Conservation (phyloP, 2,329 filamentous ascomycete species). For the Thelonectria discophora region DNA sequence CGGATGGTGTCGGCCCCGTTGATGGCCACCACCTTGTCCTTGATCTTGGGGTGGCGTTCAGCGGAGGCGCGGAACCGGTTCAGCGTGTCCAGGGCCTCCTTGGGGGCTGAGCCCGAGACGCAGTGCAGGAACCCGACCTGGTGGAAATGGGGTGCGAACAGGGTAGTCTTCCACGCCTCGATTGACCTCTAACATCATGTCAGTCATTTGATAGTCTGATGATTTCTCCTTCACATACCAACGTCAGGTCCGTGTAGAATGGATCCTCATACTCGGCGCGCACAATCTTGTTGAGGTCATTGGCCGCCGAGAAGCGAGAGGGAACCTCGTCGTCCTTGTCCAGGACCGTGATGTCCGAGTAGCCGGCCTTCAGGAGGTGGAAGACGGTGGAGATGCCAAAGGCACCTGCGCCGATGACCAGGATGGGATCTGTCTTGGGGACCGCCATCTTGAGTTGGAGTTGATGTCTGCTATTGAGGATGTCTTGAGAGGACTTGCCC, state of each 20-base stretch:
- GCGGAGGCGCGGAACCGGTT: constrained; percentile 53
- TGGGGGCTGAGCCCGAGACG: constrained; percentile 56
- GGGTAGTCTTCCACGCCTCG: constrained; percentile 58
- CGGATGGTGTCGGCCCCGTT: constrained; percentile 51
- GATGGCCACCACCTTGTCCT: constrained; percentile 51
- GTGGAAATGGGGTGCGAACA: constrained; percentile 62
- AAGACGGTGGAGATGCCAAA: constrained; percentile 61
- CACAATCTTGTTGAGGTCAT: constrained; percentile 70
- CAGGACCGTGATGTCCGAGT: constrained; percentile 57
- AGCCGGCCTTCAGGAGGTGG: constrained; percentile 55
- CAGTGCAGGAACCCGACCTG: constrained; percentile 55
- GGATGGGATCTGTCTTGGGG: constrained; percentile 40
- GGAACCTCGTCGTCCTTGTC: constrained; percentile 53
- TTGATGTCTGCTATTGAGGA: background rate
- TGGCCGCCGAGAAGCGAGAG: constrained; percentile 61
- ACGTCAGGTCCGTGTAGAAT: constrained; percentile 63
- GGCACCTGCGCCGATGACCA: constrained; percentile 57
- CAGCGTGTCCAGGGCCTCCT: constrained; percentile 58
- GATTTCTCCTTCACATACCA: constrained; percentile 53
- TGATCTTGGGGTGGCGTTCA: constrained; percentile 51
- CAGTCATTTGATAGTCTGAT: background rate
- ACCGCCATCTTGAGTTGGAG: constrained; percentile 32
- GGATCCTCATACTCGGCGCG: constrained; percentile 66
- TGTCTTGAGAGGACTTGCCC: background rate
- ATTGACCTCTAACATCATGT: constrained; percentile 54